Evolutionary conservation across 441 rosid species (phyloP).

Genomic region (Metrosideros polymorpha): DNA sequence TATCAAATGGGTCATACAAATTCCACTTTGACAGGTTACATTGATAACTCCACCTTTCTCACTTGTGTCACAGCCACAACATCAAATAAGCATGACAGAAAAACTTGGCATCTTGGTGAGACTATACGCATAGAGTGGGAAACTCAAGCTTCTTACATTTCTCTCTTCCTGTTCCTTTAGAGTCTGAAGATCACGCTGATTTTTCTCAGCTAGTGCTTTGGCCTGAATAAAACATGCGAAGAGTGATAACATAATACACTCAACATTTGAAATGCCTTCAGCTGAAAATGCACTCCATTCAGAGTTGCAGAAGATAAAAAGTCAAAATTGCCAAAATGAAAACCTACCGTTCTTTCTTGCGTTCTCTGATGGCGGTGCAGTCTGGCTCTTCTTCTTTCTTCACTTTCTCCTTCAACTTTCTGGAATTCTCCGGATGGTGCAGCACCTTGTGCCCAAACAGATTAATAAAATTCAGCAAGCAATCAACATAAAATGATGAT

Average conservation of each 20-base stretch:
- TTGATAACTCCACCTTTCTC: neutral
- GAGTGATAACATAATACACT: neutral
- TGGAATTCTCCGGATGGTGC: slow-evolving; percentile 63
- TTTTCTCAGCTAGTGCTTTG: slow-evolving; percentile 90
- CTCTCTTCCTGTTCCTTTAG: slow-evolving; percentile 93
- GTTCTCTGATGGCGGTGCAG: slow-evolving; percentile 94
- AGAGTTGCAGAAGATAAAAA: neutral
- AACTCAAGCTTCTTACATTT: slow-evolving; percentile 49
- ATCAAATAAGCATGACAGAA: neutral
- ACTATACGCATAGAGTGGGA: neutral
- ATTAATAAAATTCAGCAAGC: slow-evolving; percentile 15
- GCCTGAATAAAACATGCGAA: slow-evolving; percentile 36
- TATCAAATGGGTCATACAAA: neutral
- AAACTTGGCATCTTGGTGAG: neutral
- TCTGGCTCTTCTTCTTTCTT: slow-evolving; percentile 84
- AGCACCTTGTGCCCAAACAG: slow-evolving; percentile 28
- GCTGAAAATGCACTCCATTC: neutral
- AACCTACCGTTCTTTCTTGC: slow-evolving; percentile 89
- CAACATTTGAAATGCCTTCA: neutral
- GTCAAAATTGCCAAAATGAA: neutral
- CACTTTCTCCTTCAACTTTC: slow-evolving; percentile 85
- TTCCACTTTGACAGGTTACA: neutral
- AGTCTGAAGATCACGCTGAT: slow-evolving; percentile 78
- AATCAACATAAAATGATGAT: neutral
- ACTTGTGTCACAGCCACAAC: neutral